These are phyloP conservation scores for Cynanchum wilfordii DNA, from an alignment of 257 asterid species.

Conservation along the genomic window DNA sequence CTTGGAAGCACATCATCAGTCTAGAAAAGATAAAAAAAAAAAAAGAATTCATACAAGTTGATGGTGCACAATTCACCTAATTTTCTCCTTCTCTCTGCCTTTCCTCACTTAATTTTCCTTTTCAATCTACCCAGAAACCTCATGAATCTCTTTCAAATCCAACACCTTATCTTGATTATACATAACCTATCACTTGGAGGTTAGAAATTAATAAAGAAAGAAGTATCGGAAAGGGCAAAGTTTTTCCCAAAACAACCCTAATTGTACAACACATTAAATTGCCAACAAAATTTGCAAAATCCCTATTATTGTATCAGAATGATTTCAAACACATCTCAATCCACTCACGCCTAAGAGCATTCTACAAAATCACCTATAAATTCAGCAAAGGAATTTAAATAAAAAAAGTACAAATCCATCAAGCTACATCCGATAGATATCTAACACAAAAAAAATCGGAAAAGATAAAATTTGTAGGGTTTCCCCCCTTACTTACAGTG, in stretches of 20 bases:
- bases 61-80: background rate
- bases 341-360: background rate
- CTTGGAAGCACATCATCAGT: slow-evolving; percentile 90
- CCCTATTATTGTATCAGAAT: background rate
- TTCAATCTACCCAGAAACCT: background rate
- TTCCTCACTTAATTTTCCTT: background rate
- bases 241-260: background rate
- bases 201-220: background rate
- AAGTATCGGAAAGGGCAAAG: background rate
- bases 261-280: background rate
- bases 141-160: background rate
- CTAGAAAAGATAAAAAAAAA: slow-evolving; percentile 27
- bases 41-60: background rate
- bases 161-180: background rate
- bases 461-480: background rate
- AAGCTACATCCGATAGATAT: background rate
- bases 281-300: background rate
- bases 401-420: background rate
- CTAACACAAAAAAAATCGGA: background rate
- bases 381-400: background rate
- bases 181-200: background rate
- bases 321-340: background rate
- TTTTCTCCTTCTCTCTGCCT: background rate
- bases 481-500: slow-evolving; percentile 36
- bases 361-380: background rate